Conservation (phyloP, 2,329 filamentous ascomycete species). For the Tolypocladium amazonense region DNA sequence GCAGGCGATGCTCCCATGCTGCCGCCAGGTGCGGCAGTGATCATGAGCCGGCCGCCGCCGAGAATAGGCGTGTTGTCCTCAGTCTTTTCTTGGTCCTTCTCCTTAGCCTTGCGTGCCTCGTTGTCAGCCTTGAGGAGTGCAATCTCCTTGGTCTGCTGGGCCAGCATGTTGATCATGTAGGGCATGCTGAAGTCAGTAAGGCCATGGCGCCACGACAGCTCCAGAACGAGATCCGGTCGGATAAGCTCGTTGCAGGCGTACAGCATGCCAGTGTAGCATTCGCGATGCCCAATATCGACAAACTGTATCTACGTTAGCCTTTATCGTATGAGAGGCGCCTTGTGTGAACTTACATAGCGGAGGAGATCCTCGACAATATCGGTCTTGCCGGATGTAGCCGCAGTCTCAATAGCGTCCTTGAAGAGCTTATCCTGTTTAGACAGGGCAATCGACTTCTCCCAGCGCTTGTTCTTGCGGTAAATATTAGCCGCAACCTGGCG, state of each 20-base stretch:
- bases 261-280: constrained; percentile 99
- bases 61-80: constrained; percentile 93
- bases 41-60: constrained; percentile 80
- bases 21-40: constrained; percentile 77
- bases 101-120: constrained; percentile 77
- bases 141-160: constrained; percentile 81
- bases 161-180: constrained; percentile 98
- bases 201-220: constrained; percentile 93
- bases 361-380: constrained; percentile 94
- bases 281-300: constrained; percentile 95
- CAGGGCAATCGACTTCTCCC: constrained; percentile 96
- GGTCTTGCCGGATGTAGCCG: constrained; percentile 79
- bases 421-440: constrained; percentile 99
- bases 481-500: constrained; percentile 96
- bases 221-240: constrained; percentile 81
- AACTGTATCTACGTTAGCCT: constrained; percentile 49
- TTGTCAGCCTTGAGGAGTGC: constrained; percentile 86
- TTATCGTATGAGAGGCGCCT: neutral
- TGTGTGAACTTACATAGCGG: constrained; percentile 72
- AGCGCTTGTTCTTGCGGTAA: constrained; percentile 99
- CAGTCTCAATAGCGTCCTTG: constrained; percentile 98
- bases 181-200: constrained; percentile 98
- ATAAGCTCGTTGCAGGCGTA: constrained; percentile 98
- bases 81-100: constrained; percentile 64
- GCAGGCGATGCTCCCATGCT: constrained; percentile 44